These are phyloP conservation scores for Bombardia bombarda DNA, from an alignment of 495 filamentous ascomycete genomes.

Conservation along the genomic window DNA sequence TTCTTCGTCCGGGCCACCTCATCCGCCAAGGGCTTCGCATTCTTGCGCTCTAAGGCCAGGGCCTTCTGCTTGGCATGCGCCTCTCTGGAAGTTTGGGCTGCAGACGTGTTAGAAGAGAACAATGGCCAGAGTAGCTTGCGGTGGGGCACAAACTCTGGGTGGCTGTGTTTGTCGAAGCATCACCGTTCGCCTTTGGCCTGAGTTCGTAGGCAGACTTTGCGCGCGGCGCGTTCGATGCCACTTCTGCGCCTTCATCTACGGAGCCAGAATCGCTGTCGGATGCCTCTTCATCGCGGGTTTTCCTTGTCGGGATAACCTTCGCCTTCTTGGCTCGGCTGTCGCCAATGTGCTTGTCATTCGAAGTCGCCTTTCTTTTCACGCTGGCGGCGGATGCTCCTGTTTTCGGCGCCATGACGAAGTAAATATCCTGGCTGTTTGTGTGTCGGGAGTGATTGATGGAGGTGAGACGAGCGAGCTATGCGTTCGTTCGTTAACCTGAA, in stretches of 20 bases:
- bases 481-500: no score
- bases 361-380: constrained; percentile 34
- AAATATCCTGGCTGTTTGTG: background rate
- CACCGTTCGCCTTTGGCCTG: constrained; percentile 12
- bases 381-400: constrained; percentile 10
- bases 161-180: constrained; percentile 20
- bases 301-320: constrained; percentile 30
- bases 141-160: no score
- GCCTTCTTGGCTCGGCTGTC: constrained; percentile 35
- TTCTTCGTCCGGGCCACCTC: constrained; percentile 85
- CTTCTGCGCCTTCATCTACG: constrained; percentile 24
- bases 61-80: constrained; percentile 89
- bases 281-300: background rate
- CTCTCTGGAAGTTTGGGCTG: constrained; percentile 55
- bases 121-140: background rate
- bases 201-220: constrained; percentile 6
- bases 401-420: constrained; percentile 16
- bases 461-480: no score
- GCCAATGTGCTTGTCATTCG: constrained; percentile 25
- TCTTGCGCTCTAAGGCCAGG: constrained; percentile 79
- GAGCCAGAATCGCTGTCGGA: constrained; percentile 27
- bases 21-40: constrained; percentile 85
- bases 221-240: constrained; percentile 8
- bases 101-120: constrained; percentile 1
- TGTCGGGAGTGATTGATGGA: no score